phyloP scores from a whole-genome alignment of 805 yeast species.

The Saccharomycopsis sp. region DNA sequence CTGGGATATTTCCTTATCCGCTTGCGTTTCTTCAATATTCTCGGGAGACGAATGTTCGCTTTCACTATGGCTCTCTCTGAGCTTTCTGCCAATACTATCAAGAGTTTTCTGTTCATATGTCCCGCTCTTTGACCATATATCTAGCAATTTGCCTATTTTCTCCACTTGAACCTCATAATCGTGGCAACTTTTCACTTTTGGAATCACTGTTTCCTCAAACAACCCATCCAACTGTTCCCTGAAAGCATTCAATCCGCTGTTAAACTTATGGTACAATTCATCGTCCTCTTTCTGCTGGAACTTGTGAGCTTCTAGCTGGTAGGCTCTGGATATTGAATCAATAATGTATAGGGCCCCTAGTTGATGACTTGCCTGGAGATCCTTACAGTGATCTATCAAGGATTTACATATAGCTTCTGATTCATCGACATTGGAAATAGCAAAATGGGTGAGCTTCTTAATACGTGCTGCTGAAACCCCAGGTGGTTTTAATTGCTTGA shows the following conservation, averaged over 20 bases:
- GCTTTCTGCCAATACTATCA: neutral
- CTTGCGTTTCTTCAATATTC: neutral
- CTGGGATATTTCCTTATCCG: neutral
- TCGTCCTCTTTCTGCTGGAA: neutral
- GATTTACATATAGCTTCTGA: neutral
- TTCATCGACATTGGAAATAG: slow-evolving; percentile 53
- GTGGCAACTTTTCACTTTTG: neutral
- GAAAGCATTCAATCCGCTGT: neutral
- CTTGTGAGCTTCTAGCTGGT: neutral
- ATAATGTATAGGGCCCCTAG: neutral
- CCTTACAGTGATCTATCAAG: neutral
- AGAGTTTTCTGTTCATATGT: neutral
- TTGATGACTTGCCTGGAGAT: neutral
- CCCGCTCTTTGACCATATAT: neutral
- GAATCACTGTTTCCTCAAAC: neutral
- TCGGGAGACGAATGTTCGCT: neutral
- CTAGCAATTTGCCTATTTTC: neutral
- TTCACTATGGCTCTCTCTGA: neutral
- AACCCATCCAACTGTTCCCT: neutral
- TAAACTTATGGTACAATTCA: neutral
- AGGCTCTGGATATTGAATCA: neutral
- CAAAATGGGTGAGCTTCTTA: slow-evolving; percentile 71
- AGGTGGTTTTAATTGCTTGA: slow-evolving; percentile 60
- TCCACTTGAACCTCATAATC: neutral
- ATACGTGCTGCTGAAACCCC: slow-evolving; percentile 96